Percentiles rank a stretch among this genome's conserved stretches.
Evolutionary conservation across 2,329 filamentous ascomycete genomes (phyloP).

Genomic region (Plectosphaerella sp.): DNA sequence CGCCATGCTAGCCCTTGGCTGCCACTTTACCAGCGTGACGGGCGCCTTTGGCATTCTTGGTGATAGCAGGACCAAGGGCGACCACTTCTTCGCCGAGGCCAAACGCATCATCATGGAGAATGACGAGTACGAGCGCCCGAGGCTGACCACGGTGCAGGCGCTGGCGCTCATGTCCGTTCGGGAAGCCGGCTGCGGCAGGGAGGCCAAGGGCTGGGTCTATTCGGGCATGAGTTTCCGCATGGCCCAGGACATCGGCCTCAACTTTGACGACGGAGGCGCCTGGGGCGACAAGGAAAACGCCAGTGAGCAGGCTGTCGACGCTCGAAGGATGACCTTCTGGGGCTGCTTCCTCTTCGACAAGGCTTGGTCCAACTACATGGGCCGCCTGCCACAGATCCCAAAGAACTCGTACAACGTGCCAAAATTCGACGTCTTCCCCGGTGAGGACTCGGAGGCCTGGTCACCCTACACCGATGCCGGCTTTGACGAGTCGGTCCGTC

Average conservation of each 20-base stretch:
- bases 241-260: constrained; percentile 90
- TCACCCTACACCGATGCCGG: constrained; percentile 84
- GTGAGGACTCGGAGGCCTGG: constrained; percentile 84
- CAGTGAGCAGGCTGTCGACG: constrained; percentile 82
- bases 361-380: constrained; percentile 97
- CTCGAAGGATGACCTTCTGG: constrained; percentile 90
- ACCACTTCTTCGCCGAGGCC: constrained; percentile 93
- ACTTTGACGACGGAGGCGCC: constrained; percentile 71
- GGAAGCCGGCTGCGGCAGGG: constrained; percentile 89
- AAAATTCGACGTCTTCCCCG: constrained; percentile 86
- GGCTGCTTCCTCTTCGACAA: constrained; percentile 98
- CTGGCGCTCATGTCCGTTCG: constrained; percentile 92
- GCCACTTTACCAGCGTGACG: constrained; percentile 79
- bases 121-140: constrained; percentile 87
- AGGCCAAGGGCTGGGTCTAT: constrained; percentile 97
- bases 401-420: constrained; percentile 76
- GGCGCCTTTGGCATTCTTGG: constrained; percentile 67
- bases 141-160: constrained; percentile 86
- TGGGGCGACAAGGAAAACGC: constrained; percentile 53
- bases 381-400: constrained; percentile 81
- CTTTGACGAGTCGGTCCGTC: constrained; percentile 65
- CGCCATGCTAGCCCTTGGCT: constrained; percentile 87
- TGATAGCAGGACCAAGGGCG: constrained; percentile 81
- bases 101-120: constrained; percentile 86
- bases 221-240: constrained; percentile 98